Conservation (phyloP, 192 early-diverging fungal genomes). For the Diversispora eburnea region DNA sequence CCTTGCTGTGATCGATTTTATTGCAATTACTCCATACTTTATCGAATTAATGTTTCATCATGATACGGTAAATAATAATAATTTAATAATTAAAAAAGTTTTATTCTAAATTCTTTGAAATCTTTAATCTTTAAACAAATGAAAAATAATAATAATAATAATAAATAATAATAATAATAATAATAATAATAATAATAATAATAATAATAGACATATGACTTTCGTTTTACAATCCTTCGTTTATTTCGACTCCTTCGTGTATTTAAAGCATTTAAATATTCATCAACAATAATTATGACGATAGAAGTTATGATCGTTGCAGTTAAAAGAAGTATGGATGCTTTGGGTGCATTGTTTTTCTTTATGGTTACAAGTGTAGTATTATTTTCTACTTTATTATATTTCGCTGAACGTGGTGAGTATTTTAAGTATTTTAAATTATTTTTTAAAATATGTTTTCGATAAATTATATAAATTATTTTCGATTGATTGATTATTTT, state of each 20-base stretch:
- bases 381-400: conserved; percentile 71
- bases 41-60: conserved; percentile 63
- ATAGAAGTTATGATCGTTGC: conserved; percentile 83
- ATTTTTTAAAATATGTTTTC: too few relatives aligned
- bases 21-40: conserved; percentile 78
- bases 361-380: conserved; percentile 69
- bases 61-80: conserved; percentile 51
- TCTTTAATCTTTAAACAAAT: too few relatives aligned
- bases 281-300: conserved; percentile 74
- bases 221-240: conserved; percentile 78
- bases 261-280: conserved; percentile 80
- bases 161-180: background rate
- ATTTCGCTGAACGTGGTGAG: conserved; percentile 76
- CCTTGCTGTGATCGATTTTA: conserved; percentile 67
- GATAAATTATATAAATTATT: too few relatives aligned
- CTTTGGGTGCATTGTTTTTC: conserved; percentile 67
- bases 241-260: conserved; percentile 73
- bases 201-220: conserved; percentile 57
- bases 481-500: background rate
- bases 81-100: too few relatives aligned
- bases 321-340: conserved; percentile 70
- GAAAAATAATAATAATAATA: background rate
- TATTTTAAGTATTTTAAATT: background rate
- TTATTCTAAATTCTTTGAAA: background rate
- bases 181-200: background rate